Evolutionary conservation across 2,329 filamentous ascomycete genomes (phyloP), one percentile per base, ranked within the genome.

Genomic region (Pseudomassariella vexata): DNA sequence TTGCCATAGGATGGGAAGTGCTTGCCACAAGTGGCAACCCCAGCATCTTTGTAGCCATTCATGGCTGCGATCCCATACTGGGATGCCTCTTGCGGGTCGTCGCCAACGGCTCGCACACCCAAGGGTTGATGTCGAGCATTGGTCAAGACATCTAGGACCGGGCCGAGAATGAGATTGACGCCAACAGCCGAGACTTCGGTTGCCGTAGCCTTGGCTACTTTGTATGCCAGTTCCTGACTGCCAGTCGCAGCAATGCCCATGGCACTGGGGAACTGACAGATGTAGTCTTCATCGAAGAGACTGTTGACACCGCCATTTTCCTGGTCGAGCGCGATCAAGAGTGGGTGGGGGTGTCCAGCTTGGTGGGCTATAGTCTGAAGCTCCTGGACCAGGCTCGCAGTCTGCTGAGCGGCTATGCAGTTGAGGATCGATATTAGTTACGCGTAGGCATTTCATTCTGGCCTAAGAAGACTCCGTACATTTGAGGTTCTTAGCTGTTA

Each of bases 301-400:
- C 87, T 95, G 64, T 95, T 96, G 56, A 95, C 90, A 3, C 90
- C 89, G 42, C 92, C 92, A 76, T 98, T 96, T 58, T 98, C 92
- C 56, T 98, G 92, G 53, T 96, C 92, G 22, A 96, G 67, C 23
- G 85, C 89, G 47, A 98, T 95, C 34, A 94, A 69, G 12, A 98
- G 65, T 3, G 92, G 92, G 3, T 90, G 82, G 3, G 85, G 82
- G 57, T 96, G 90, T 14, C 90, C 90, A 38, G 90, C 83, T 59
- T 94, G 76, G 52, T 86, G 85, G 22, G 92, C 92, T 52, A 94
- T 90, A 30, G 81, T 88, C 60, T 98, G 92, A 26, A 98, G 70
- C 52, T 96, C 88, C 52, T 92, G 83, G 19, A 95, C 86, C 24
- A 96, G 71, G 50, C 74, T 76, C 25, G 90, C 89, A 19, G 90